Evolutionary conservation across 169 alveolate genomes (phyloP).

Genomic region (Theileria annulata): DNA sequence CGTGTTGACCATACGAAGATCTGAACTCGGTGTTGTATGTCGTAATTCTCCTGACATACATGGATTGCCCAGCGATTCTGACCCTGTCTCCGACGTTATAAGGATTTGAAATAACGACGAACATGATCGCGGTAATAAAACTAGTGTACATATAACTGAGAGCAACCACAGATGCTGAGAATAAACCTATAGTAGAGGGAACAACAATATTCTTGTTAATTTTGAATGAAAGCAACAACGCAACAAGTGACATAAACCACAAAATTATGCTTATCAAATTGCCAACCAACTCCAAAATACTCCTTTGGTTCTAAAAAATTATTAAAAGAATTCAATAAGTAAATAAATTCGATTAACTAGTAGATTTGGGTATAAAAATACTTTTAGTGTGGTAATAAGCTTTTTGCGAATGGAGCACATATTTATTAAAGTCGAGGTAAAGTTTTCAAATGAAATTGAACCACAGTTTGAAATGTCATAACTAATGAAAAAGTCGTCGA

Average conservation of each 20-base stretch:
- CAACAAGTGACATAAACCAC: conserved; percentile 61
- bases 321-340: background rate
- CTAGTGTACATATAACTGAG: conserved; percentile 79
- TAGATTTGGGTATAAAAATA: background rate
- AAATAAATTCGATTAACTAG: background rate
- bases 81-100: conserved; percentile 85
- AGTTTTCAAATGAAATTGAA: conserved; percentile 19
- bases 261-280: conserved; percentile 52
- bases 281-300: conserved; percentile 56
- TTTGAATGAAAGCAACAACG: conserved; percentile 46
- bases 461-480: conserved; percentile 60
- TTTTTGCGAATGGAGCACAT: conserved; percentile 53
- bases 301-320: conserved; percentile 52
- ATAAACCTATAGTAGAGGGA: conserved; percentile 67
- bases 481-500: conserved; percentile 38
- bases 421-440: conserved; percentile 30
- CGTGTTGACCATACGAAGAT: conserved; percentile 67
- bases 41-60: conserved; percentile 78
- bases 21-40: conserved; percentile 81
- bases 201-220: conserved; percentile 65
- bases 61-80: conserved; percentile 77
- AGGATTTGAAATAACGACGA: conserved; percentile 81
- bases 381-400: conserved; percentile 54
- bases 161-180: conserved; percentile 67
- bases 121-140: conserved; percentile 80